A percentile compares a stretch with the other conserved stretches of the same genome.
These are phyloP conservation scores for Cladosporium sp. DNA, from an alignment of 2,329 filamentous ascomycete species.

Conservation along the genomic window DNA sequence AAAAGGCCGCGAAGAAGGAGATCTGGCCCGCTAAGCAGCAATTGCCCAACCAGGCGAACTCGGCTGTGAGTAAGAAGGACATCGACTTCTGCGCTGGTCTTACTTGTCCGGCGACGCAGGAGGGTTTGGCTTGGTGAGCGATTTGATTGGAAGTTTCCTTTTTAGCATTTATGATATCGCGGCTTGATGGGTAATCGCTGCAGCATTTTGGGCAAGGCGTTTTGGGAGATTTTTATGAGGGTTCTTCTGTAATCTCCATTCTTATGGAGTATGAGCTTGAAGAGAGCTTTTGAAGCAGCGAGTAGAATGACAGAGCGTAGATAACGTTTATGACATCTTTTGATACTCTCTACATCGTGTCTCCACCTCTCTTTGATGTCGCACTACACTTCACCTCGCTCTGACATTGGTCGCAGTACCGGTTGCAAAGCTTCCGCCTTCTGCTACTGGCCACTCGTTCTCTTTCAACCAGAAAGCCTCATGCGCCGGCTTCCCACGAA, in stretches of 20 bases:
- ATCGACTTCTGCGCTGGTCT: conserved; percentile 28
- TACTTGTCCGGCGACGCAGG: conserved; percentile 21
- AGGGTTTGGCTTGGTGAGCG: conserved; percentile 26
- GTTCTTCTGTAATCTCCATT: too few relatives aligned
- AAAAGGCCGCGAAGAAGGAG: conserved; percentile 42
- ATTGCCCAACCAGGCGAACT: conserved; percentile 17
- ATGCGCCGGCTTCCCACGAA: conserved; percentile 4
- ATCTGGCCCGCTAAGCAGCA: conserved; percentile 52
- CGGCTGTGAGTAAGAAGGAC: conserved; percentile 20
- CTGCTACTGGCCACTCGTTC: conserved; percentile 10
- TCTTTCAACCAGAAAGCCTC: conserved; percentile 14
- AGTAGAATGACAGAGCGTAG: neutral
- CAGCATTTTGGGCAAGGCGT: neutral
- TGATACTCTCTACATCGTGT: neutral
- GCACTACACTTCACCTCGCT: neutral
- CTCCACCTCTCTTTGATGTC: too few relatives aligned
- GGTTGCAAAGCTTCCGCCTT: conserved; percentile 5
- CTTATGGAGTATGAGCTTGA: neutral
- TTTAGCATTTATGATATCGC: neutral
- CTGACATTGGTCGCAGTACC: conserved; percentile 13
- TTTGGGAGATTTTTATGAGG: neutral
- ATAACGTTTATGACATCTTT: neutral
- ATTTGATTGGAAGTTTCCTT: neutral
- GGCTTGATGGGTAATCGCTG: conserved; percentile 2
- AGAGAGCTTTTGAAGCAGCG: neutral